Evolutionary conservation across 2,329 filamentous ascomycete species (phyloP).

Genomic region (Myotisia sp.): DNA sequence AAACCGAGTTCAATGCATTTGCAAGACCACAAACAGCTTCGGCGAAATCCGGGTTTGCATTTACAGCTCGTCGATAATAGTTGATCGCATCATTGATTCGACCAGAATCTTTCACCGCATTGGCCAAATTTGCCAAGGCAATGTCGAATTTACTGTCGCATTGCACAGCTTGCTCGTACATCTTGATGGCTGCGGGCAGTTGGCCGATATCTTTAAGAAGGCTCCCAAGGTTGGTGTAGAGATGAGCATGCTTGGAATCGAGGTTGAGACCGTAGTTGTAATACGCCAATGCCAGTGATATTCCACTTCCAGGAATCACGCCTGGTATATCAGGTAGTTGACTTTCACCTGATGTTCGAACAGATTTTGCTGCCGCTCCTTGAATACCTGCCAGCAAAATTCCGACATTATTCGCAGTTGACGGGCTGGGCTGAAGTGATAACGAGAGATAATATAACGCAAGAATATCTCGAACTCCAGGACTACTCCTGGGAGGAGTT

Average conservation of each 20-base stretch:
- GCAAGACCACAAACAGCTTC: conserved; percentile 93
- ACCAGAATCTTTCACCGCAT: conserved; percentile 94
- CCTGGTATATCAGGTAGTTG: conserved; percentile 51
- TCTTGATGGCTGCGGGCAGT: conserved; percentile 75
- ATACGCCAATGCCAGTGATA: conserved; percentile 77
- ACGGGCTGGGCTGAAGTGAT: conserved; percentile 87
- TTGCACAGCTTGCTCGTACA: conserved; percentile 89
- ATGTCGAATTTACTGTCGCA: conserved; percentile 96
- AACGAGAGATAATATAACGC: conserved; percentile 91
- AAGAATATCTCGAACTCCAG: conserved; percentile 79
- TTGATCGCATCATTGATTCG: conserved; percentile 79
- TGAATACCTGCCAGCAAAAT: conserved; percentile 93
- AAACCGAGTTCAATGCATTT: conserved; percentile 91
- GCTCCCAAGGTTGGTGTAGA: conserved; percentile 93
- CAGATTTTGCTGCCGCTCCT: conserved; percentile 41
- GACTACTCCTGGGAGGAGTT: conserved; percentile 43
- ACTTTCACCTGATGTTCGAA: conserved; percentile 24
- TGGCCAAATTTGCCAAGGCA: conserved; percentile 86
- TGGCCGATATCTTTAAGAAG: conserved; percentile 93
- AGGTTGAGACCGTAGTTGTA: conserved; percentile 87
- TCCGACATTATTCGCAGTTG: conserved; percentile 94
- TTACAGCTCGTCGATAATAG: conserved; percentile 82
- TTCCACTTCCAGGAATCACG: conserved; percentile 69
- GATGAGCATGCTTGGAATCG: conserved; percentile 78
- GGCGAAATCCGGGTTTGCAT: conserved; percentile 86